phyloP scores from a whole-genome alignment of 1,284 basidiomycete genomes.

The Athelia sp. region DNA sequence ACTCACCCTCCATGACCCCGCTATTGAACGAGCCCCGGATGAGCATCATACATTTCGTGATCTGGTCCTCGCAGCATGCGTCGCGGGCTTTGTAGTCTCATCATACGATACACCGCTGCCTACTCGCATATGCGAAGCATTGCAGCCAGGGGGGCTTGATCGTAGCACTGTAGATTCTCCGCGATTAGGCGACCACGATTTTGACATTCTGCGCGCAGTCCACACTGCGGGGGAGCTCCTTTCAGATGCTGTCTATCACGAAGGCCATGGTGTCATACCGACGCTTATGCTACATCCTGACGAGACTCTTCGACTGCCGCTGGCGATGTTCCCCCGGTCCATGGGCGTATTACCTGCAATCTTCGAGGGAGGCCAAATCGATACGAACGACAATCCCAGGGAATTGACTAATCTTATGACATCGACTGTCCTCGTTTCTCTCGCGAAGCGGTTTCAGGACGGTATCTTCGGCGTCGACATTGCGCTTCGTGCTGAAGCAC shows the following conservation, averaged over 20 bases:
- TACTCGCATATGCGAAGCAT: conserved; percentile 11
- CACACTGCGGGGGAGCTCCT: conserved; percentile 28
- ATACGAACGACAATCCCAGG: conserved; percentile 15
- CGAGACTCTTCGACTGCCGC: conserved; percentile 29
- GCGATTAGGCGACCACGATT: conserved; percentile 15
- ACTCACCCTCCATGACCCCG: conserved; percentile 21
- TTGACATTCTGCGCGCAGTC: conserved; percentile 29
- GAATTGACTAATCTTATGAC: conserved; percentile 35
- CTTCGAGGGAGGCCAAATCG: conserved; percentile 13
- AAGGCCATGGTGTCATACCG: conserved; percentile 34
- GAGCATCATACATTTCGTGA: conserved; percentile 24
- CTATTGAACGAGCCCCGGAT: conserved; percentile 9
- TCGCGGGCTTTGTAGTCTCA: conserved; percentile 21
- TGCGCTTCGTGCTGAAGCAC: conserved; percentile 23
- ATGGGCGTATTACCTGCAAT: conserved; percentile 32
- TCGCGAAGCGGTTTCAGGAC: conserved; percentile 54
- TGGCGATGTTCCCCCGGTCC: conserved; percentile 31
- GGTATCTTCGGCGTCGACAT: conserved; percentile 15
- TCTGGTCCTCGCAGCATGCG: conserved; percentile 29
- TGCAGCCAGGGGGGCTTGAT: conserved; percentile 13
- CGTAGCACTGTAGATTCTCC: conserved; percentile 5
- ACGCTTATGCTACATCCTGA: conserved; percentile 40
- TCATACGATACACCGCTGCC: conserved; percentile 11
- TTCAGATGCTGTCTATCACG: conserved; percentile 23
- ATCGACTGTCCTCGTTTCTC: conserved; percentile 47